phyloP scores from a whole-genome alignment of 345 rosid genomes.

The Isatis tinctoria region DNA sequence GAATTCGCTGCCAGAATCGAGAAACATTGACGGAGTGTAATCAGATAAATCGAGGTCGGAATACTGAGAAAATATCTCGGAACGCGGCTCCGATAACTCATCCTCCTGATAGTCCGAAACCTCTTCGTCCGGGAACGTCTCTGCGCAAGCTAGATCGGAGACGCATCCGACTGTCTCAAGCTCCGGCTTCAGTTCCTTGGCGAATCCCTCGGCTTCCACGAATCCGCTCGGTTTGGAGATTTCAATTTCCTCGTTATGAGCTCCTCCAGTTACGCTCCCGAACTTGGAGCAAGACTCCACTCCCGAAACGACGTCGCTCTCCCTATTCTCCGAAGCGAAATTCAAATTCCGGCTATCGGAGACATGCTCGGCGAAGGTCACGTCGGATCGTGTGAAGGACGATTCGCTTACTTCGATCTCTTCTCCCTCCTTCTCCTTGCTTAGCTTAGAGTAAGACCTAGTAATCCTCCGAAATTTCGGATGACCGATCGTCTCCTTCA shows the following conservation, averaged over 20 bases:
- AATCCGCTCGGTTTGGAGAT: constrained; percentile 36
- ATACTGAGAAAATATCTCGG: constrained; percentile 43
- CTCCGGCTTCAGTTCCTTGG: constrained; percentile 42
- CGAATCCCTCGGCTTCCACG: constrained; percentile 37
- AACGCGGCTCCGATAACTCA: constrained; percentile 50
- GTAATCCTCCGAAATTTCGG: constrained; percentile 44
- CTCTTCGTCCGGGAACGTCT: constrained; percentile 54
- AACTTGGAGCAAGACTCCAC: constrained; percentile 41
- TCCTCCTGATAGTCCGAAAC: constrained; percentile 45
- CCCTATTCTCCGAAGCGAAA: constrained; percentile 30
- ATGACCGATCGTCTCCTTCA: constrained; percentile 24
- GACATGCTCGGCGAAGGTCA: constrained; percentile 41
- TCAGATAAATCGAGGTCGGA: constrained; percentile 62
- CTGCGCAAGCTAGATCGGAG: constrained; percentile 64
- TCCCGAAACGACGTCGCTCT: constrained; percentile 48
- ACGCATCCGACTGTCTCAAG: constrained; percentile 35
- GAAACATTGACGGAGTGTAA: constrained; percentile 51
- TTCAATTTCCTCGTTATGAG: constrained; percentile 30
- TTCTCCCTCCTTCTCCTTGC: constrained; percentile 31
- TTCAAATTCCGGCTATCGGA: constrained; percentile 29
- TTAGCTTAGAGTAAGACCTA: constrained; percentile 41
- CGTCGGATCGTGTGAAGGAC: constrained; percentile 40
- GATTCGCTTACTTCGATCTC: constrained; percentile 54
- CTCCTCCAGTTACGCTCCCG: constrained; percentile 17
- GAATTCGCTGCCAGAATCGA: constrained; percentile 70